Percentiles rank a stretch among this genome's conserved stretches.
These are phyloP conservation scores for Triticum monococcum DNA, from an alignment of 176 grass and related monocot species.

Conservation along the genomic window DNA sequence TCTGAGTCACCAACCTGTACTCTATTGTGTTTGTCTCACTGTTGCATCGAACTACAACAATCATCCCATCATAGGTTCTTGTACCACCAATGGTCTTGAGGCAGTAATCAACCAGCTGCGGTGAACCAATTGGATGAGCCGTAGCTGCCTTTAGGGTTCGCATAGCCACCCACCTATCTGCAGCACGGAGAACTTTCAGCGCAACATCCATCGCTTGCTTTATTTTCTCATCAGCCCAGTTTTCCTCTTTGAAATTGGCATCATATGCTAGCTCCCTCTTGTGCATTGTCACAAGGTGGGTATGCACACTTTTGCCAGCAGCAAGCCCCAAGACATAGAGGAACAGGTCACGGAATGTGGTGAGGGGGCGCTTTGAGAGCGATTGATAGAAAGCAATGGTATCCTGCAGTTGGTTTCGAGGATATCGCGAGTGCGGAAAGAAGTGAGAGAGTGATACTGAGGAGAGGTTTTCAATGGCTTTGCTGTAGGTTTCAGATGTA, in stretches of 20 bases:
- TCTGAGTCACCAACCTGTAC: slow-evolving; percentile 50
- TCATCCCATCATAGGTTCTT: slow-evolving; percentile 35
- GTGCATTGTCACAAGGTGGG: not conserved
- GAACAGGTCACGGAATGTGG: slow-evolving; percentile 60
- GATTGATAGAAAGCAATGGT: slow-evolving; percentile 59
- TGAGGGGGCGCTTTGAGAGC: slow-evolving; percentile 38
- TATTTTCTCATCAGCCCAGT: slow-evolving; percentile 50
- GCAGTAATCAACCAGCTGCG: slow-evolving; percentile 49
- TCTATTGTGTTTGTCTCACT: slow-evolving; percentile 47
- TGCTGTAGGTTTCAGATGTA: slow-evolving; percentile 47
- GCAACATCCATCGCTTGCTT: slow-evolving; percentile 30
- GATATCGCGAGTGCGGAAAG: slow-evolving; percentile 32
- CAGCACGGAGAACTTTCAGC: slow-evolving; percentile 61
- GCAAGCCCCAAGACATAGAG: slow-evolving; percentile 39
- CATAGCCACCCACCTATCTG: slow-evolving; percentile 48
- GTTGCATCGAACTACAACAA: slow-evolving; percentile 52
- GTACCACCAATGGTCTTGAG: slow-evolving; percentile 44
- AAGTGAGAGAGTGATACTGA: slow-evolving; percentile 44
- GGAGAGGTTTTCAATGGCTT: slow-evolving; percentile 48
- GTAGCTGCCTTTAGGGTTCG: slow-evolving; percentile 48
- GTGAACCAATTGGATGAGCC: slow-evolving; percentile 34
- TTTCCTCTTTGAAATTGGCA: not conserved
- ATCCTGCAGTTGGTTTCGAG: slow-evolving; percentile 42
- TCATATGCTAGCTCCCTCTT: slow-evolving; percentile 22
- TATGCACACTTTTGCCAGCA: slow-evolving; percentile 4